Conservation (phyloP, 2,329 filamentous ascomycete genomes). For the Hypoxylon sp. region DNA sequence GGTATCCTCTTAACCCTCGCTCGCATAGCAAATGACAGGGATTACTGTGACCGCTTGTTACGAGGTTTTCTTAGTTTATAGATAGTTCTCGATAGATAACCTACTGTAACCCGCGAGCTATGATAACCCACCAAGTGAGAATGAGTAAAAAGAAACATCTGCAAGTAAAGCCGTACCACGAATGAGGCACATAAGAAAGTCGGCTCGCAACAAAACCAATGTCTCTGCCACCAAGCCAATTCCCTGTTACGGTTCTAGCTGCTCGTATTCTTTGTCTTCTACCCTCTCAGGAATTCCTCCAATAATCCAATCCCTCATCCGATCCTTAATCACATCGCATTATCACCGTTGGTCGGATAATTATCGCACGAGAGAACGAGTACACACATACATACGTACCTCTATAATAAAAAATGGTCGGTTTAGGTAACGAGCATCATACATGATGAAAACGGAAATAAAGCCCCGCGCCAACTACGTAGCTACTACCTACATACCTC, state of each 20-base stretch:
- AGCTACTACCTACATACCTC: too few relatives aligned
- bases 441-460: background rate
- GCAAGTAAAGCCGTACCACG: conserved; percentile 4
- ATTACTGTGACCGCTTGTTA: conserved; percentile 26
- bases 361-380: conserved; percentile 12
- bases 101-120: background rate
- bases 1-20: background rate
- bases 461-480: conserved; percentile 30
- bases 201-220: conserved; percentile 31
- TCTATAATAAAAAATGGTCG: too few relatives aligned
- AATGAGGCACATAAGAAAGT: conserved; percentile 16
- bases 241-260: background rate
- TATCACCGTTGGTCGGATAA: background rate
- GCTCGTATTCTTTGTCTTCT: background rate
- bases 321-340: conserved; percentile 16
- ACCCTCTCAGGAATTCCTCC: too few relatives aligned
- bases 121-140: conserved; percentile 6
- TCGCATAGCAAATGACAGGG: conserved; percentile 20
- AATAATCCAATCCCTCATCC: conserved; percentile 1
- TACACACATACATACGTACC: background rate
- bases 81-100: conserved; percentile 10
- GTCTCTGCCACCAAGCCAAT: conserved; percentile 17
- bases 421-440: background rate
- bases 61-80: conserved; percentile 10
- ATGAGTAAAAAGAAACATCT: conserved; percentile 10